Evolutionary conservation across 2,329 filamentous ascomycete genomes (phyloP).

Genomic region (Lachnellula arida): DNA sequence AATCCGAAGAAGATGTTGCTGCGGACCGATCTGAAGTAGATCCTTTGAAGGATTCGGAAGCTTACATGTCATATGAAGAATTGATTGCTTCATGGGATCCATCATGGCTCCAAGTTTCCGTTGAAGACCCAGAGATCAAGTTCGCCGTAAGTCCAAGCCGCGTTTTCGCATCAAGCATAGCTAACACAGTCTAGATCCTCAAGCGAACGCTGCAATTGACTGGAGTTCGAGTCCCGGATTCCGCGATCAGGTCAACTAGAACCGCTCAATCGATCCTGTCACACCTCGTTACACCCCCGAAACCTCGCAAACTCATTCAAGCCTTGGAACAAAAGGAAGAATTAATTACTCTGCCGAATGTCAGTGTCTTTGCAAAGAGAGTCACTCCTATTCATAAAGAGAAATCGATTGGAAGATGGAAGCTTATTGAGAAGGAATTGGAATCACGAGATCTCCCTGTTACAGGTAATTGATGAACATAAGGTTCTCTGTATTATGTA

Average conservation of each 20-base stretch:
- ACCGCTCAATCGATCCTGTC: conserved; percentile 52
- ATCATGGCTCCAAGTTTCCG: conserved; percentile 53
- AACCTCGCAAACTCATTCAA: conserved; percentile 59
- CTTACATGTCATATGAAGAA: conserved; percentile 25
- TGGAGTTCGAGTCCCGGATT: conserved; percentile 71
- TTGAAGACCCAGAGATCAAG: conserved; percentile 57
- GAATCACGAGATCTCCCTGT: conserved; percentile 56
- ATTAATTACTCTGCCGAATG: conserved; percentile 59
- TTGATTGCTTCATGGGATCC: conserved; percentile 43
- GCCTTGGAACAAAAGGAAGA: conserved; percentile 44
- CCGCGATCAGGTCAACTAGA: conserved; percentile 52
- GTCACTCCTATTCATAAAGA: conserved; percentile 70
- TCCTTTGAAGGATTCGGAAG: conserved; percentile 14
- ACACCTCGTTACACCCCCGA: conserved; percentile 48
- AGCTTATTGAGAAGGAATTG: conserved; percentile 71
- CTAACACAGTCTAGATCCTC: conserved; percentile 53
- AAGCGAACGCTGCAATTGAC: conserved; percentile 80
- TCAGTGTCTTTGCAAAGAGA: conserved; percentile 60
- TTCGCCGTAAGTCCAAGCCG: conserved; percentile 60
- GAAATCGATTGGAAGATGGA: conserved; percentile 68
- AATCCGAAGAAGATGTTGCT: conserved; percentile 28
- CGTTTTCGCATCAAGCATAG: neutral
- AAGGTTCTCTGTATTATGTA: neutral
- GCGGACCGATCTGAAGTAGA: conserved; percentile 23
- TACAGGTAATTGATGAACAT: conserved; percentile 34